Percentiles rank a stretch among this genome's conserved stretches.
These are phyloP conservation scores for Trypanosoma boissoni DNA, from an alignment of 208 protist genomes.

Conservation along the genomic window DNA sequence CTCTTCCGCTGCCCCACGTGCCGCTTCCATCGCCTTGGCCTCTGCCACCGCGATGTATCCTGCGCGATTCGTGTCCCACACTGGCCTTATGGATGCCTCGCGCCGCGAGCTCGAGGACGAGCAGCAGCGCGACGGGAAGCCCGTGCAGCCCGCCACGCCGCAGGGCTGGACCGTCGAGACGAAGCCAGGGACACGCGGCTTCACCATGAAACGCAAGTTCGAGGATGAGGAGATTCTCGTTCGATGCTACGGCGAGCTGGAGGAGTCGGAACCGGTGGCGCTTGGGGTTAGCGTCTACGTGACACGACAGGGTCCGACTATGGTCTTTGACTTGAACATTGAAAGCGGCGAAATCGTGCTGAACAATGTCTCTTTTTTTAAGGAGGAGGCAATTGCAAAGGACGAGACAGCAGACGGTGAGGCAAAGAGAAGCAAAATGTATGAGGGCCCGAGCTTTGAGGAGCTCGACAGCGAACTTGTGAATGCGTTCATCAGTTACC, in stretches of 20 bases:
- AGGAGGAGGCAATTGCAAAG: constrained; percentile 51
- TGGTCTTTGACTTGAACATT: constrained; percentile 67
- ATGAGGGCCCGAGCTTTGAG: constrained; percentile 69
- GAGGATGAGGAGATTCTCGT: constrained; percentile 83
- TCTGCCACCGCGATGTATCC: constrained; percentile 22
- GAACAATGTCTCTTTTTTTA: constrained; percentile 66
- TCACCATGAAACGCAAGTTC: constrained; percentile 62
- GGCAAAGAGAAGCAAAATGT: constrained; percentile 48
- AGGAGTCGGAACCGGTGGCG: constrained; percentile 34
- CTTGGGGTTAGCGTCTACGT: constrained; percentile 69
- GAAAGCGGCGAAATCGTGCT: constrained; percentile 85
- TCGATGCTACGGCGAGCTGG: constrained; percentile 53
- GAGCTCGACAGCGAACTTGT: constrained; percentile 79
- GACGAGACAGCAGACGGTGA: constrained; percentile 57
- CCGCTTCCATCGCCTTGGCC: background rate
- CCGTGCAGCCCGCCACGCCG: constrained; percentile 69
- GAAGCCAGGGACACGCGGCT: constrained; percentile 60
- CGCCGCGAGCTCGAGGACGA: constrained; percentile 84
- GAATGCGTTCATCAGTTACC: constrained; percentile 71
- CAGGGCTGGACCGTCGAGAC: constrained; percentile 67
- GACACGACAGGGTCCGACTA: constrained; percentile 44
- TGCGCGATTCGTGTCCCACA: constrained; percentile 52
- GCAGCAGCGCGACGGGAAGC: constrained; percentile 63
- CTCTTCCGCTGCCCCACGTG: constrained; percentile 18
- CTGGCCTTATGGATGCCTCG: constrained; percentile 46